These are phyloP conservation scores for Aspergillus avenaceus DNA, from an alignment of 495 filamentous ascomycete species.

Conservation along the genomic window DNA sequence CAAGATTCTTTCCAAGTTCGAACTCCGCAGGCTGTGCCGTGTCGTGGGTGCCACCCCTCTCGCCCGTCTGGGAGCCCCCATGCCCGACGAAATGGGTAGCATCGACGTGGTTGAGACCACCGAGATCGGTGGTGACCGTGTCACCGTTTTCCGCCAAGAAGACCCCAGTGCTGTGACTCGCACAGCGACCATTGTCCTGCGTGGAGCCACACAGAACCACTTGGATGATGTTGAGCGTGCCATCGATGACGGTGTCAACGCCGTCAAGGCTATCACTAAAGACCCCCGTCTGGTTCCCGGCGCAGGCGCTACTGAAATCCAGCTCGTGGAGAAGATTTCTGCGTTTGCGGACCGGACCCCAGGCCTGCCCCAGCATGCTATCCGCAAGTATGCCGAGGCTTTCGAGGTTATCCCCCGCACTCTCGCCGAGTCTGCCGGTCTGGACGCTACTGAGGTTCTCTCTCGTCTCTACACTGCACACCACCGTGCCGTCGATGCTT, in stretches of 20 bases:
- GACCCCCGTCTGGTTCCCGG: constrained; percentile 89
- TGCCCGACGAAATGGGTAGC: constrained; percentile 98
- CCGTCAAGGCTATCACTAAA: constrained; percentile 95
- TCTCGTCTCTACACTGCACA: constrained; percentile 90
- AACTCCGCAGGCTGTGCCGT: constrained; percentile 86
- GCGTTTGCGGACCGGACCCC: constrained; percentile 86
- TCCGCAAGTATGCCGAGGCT: constrained; percentile 94
- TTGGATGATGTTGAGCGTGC: constrained; percentile 96
- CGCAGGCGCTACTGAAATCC: constrained; percentile 93
- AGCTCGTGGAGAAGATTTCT: constrained; percentile 87
- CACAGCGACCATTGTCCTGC: constrained; percentile 91
- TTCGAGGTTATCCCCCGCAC: constrained; percentile 96
- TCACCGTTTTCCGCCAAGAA: constrained; percentile 98
- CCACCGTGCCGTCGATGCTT: constrained; percentile 47
- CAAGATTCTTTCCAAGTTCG: constrained; percentile 98
- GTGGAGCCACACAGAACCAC: constrained; percentile 96
- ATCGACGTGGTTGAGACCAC: constrained; percentile 95
- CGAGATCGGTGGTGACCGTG: constrained; percentile 97
- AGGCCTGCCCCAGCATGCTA: constrained; percentile 88
- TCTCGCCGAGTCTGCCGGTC: constrained; percentile 86
- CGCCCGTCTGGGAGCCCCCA: constrained; percentile 91
- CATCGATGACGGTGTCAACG: constrained; percentile 97
- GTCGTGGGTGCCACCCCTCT: constrained; percentile 96
- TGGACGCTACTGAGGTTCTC: constrained; percentile 94
- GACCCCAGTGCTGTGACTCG: constrained; percentile 83